Base-by-base conservation (phyloP, 495 filamentous ascomycete species). In the Chaetomidium leptoderma region DNA sequence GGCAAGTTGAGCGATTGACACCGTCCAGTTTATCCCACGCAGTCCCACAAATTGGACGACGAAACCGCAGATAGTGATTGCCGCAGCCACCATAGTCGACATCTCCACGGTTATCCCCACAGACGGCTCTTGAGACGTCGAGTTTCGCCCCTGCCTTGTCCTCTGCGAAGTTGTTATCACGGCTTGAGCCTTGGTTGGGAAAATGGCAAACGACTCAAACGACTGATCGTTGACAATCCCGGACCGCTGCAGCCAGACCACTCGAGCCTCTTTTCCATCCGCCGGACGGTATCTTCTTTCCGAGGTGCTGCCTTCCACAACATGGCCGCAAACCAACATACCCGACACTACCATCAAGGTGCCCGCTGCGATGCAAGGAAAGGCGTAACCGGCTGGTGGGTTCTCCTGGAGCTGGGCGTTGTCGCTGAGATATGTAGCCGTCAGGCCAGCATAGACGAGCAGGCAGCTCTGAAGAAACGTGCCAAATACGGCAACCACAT, bases 21-120 rank as follows among this genome's bases (percentile, higher is more conserved):
- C 72, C n/a, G 74, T 76, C 21, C 78, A 72, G 45, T 80, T 74
- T 24, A 83, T 66, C 1, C 74, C 77, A 39, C 79, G 71, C 4
- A 80, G 57, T 2, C 80, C 80, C 6, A 77, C 62, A 55, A 83
- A 83, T 59, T 83, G 78, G 6, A 72, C 49, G 29, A 80, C 58
- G 42, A 79, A 83, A 1, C 79, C 80, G 2, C 70, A n/a, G 44
- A 81, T 54, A 5, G 73, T 76, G 1, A 75, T 27, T 4, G 51
- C 1, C 6, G 61, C 63, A 6, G 59, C 70, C 10, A 55, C 27
- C n/a, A 68, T 23, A 0, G 66, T 60, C 45, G 37, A 51, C 35
- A n/a, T n/a, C n/a, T n/a, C n/a, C n/a, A n/a, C n/a, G n/a, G n/a
- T n/a, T n/a, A n/a, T n/a, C n/a, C n/a, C n/a, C n/a, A n/a, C n/a